phyloP scores from a whole-genome alignment of 257 asterid genomes.

The Solanum etuberosum region DNA sequence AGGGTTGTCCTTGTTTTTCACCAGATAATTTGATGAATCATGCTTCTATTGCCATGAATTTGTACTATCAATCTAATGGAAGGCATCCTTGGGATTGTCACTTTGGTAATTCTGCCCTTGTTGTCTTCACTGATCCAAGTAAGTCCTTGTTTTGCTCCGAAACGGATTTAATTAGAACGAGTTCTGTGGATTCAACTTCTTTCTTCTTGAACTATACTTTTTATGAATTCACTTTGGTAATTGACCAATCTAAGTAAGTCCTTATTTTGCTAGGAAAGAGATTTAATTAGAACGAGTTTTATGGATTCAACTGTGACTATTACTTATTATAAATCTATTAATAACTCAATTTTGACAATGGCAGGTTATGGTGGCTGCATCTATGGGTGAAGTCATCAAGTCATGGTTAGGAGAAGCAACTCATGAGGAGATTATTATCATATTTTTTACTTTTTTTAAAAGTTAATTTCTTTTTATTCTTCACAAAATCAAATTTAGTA shows the following conservation, averaged over 20 bases:
- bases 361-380: slow-evolving; percentile 44
- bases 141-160: neutral
- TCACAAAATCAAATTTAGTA: neutral
- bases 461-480: neutral
- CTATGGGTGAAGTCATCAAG: slow-evolving; percentile 5
- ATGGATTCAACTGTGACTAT: neutral
- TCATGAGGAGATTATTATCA: neutral
- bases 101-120: slow-evolving; percentile 34
- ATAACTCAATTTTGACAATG: neutral
- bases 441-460: neutral
- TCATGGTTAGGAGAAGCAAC: neutral
- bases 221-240: slow-evolving; percentile 10
- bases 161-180: neutral
- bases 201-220: neutral
- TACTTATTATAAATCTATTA: neutral
- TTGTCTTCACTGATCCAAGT: slow-evolving; percentile 45
- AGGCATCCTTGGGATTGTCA: slow-evolving; percentile 35
- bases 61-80: slow-evolving; percentile 31
- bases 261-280: neutral
- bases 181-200: neutral
- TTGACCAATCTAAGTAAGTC: slow-evolving; percentile 40
- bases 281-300: neutral
- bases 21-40: slow-evolving; percentile 37
- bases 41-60: slow-evolving; percentile 61
- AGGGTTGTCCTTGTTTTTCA: slow-evolving; percentile 29